phyloP scores from a whole-genome alignment of 2,329 filamentous ascomycete species.

The Cadophora sp. region DNA sequence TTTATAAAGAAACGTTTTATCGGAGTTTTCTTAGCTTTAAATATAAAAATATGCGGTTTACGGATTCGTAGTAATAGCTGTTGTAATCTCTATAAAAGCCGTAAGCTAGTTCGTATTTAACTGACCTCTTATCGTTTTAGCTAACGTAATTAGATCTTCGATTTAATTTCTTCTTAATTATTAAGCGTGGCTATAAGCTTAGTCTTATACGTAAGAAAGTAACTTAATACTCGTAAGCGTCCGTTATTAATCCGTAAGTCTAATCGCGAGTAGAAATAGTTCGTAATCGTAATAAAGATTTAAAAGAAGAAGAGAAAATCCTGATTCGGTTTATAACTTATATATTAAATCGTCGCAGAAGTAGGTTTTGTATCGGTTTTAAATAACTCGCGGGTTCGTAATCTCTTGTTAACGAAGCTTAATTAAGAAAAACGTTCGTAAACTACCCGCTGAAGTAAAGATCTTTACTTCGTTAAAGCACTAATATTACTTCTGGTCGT shows the following conservation, averaged over 20 bases:
- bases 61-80: neutral
- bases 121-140: neutral
- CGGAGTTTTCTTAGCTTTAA: neutral
- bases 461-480: neutral
- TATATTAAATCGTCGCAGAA: neutral
- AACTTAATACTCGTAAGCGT: too few relatives aligned
- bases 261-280: neutral
- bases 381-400: neutral
- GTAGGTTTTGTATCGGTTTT: neutral
- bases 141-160: neutral
- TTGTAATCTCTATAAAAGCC: neutral
- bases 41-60: neutral
- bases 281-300: neutral
- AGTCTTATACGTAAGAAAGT: neutral
- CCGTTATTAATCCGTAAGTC: neutral
- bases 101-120: neutral
- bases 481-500: neutral
- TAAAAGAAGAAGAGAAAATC: neutral
- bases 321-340: neutral
- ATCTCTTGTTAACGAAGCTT: neutral
- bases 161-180: neutral
- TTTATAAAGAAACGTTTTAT: neutral
- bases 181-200: neutral
- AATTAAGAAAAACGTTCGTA: neutral
- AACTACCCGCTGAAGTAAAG: neutral